These are phyloP conservation scores for Penstemon eatonii DNA, from an alignment of 257 asterid genomes.

Conservation along the genomic window DNA sequence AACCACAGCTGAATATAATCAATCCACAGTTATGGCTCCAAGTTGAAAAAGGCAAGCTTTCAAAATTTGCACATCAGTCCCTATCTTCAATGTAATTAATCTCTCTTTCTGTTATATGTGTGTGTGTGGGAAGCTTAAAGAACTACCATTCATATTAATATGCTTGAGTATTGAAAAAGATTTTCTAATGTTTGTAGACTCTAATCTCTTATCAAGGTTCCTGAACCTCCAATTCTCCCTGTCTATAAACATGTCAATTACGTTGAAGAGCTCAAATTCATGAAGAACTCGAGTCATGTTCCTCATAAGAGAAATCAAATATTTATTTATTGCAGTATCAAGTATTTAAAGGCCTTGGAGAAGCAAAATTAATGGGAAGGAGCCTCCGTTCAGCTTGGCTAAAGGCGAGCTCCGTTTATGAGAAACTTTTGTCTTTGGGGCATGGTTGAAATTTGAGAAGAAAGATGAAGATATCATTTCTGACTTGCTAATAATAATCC, in stretches of 20 bases:
- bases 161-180: constrained; percentile 11
- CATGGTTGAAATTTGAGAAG: constrained; percentile 93
- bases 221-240: constrained; percentile 87
- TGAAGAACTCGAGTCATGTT: constrained; percentile 89
- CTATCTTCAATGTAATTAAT: constrained; percentile 75
- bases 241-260: constrained; percentile 86
- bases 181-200: constrained; percentile 57
- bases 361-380: constrained; percentile 81
- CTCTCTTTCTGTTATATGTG: not conserved
- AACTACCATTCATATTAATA: constrained; percentile 10
- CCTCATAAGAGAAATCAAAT: constrained; percentile 61
- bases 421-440: constrained; percentile 75
- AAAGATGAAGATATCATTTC: constrained; percentile 77
- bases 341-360: constrained; percentile 95
- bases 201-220: constrained; percentile 78
- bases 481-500: constrained; percentile 59
- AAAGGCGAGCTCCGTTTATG: constrained; percentile 71
- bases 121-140: constrained; percentile 6
- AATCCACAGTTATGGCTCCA: constrained; percentile 99
- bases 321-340: constrained; percentile 85
- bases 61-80: constrained; percentile 61
- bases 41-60: constrained; percentile 93
- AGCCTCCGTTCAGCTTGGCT: constrained; percentile 90
- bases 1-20: constrained; percentile 60
- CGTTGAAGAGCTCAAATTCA: constrained; percentile 90